Conservation (phyloP, 1,284 basidiomycete species). For the Moesziomyces sp. region DNA sequence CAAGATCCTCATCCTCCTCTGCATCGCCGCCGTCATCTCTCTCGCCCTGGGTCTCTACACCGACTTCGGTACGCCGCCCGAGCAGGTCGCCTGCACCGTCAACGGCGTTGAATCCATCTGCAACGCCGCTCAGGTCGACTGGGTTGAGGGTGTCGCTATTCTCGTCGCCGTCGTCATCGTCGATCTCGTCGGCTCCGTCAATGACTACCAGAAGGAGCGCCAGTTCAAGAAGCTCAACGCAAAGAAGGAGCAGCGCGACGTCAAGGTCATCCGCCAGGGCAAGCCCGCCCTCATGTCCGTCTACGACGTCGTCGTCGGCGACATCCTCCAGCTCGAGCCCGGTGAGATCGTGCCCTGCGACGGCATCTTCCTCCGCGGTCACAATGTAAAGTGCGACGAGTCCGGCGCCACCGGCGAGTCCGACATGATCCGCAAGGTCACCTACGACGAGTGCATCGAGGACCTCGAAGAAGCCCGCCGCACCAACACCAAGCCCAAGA, state of each 20-base stretch:
- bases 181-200: conserved; percentile 79
- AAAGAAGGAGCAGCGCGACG: conserved; percentile 91
- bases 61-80: conserved; percentile 80
- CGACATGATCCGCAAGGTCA: conserved; percentile 88
- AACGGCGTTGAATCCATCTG: conserved; percentile 57
- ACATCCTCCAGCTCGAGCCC: conserved; percentile 89
- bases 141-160: conserved; percentile 99
- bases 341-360: conserved; percentile 96
- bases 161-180: conserved; percentile 80
- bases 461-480: conserved; percentile 67
- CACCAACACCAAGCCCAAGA: conserved; percentile 71
- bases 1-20: conserved; percentile 89
- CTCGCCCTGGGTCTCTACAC: conserved; percentile 93
- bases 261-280: conserved; percentile 90
- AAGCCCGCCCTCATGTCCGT: conserved; percentile 81
- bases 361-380: conserved; percentile 89
- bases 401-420: conserved; percentile 95
- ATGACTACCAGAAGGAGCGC: conserved; percentile 96
- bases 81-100: conserved; percentile 70
- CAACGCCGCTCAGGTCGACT: conserved; percentile 74
- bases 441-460: conserved; percentile 81
- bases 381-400: conserved; percentile 96
- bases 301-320: conserved; percentile 90
- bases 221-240: conserved; percentile 93
- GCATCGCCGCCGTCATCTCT: conserved; percentile 89